Evolutionary conservation across 2,329 filamentous ascomycete species (phyloP), one percentile per base, ranked within the genome.

Genomic region (Chaetomiaceae sp.): DNA sequence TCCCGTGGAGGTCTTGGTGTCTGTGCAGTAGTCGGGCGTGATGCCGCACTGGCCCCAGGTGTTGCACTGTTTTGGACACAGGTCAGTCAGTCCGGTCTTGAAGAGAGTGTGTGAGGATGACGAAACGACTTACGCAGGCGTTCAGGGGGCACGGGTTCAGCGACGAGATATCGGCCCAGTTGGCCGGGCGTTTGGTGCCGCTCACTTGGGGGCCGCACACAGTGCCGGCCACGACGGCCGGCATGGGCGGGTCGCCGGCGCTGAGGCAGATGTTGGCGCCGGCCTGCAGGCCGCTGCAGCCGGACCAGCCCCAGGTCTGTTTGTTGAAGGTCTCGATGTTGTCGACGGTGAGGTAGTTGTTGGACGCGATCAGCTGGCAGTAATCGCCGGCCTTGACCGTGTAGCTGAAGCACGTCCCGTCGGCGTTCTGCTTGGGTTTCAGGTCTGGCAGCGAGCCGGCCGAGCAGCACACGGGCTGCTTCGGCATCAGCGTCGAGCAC

Each of bases 81-180:
- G 3, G 6, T 10, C 10, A 10, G 25, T 27, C 25, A 27, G 25
- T 27, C n/a, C n/a, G n/a, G 25, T 7, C 25, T 27, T 6, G 10
- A 27, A 1, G 25, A 10, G 25, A 27, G 25, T 2, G 25, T 10
- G 25, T 27, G 25, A 10, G 25, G 10, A 10, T 27, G 10, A n/a
- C n/a, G 34, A 10, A 12, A 16, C 16, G 4, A 41, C 39, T 14
- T 41, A 41, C 39, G 54, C 70, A 73, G 0, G 64, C 67, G 21
- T 72, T 71, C 0, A 75, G 61, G 0, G 70, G 70, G 52, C 76
- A 79, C 0, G 67, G 70, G 53, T 77, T 79, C 10, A 78, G 59
- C 6, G 63, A 56, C 0, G 62, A 55, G 3, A 75, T 40, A 14
- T 64, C 58, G 13, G 33, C 6, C 25, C 50, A 21, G 16, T 21